Evolutionary conservation across 768 basidiomycete species (phyloP), one percentile per base, ranked within the genome.

Genomic region (Russula sp.): DNA sequence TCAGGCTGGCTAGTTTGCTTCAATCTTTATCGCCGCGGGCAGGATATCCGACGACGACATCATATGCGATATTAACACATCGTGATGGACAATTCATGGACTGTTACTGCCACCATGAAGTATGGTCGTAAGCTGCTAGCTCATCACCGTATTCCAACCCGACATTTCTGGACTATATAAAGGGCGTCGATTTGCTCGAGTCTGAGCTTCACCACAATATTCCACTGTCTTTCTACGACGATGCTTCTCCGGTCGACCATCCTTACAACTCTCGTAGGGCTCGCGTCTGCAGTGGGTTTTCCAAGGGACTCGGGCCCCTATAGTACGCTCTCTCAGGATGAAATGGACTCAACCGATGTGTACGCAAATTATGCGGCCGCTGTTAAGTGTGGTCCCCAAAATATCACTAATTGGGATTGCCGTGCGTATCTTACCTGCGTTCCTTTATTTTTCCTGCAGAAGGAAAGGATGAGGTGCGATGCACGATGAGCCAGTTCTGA

Each of bases 281-380:
- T 63, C 20, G 57, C 32, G 5, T 44, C 50, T n/a, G 30, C 42
- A 10, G 6, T 2, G 0, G 3, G 0, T 10, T 1, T 26, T 6
- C 22, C 20, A 18, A 50, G 49, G 18, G 32, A 26, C 18, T 42
- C 42, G 40, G 32, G 57, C 14, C 55, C 46, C 48, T 11, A 57
- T n/a, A n/a, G n/a, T n/a, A 61, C 56, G n/a, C 53, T 62, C 34
- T 26, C 60, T n/a, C 18, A 26, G 24, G 5, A 5, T 0, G 75
- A 83, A 67, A 77, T 85, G 5, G 68, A 40, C 16, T 18, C 38
- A 9, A 75, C 8, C 40, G 69, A 14, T 85, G 80, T 78, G 6
- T 61, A 18, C 24, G 36, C 34, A 4, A 13, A 49, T 7, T 50
- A 30, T 34, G 38, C 51, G 1, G 38, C 38, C 3, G 51, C 51